phyloP scores from a whole-genome alignment of 2,329 filamentous ascomycete genomes.

The Colletotrichum trifolii region DNA sequence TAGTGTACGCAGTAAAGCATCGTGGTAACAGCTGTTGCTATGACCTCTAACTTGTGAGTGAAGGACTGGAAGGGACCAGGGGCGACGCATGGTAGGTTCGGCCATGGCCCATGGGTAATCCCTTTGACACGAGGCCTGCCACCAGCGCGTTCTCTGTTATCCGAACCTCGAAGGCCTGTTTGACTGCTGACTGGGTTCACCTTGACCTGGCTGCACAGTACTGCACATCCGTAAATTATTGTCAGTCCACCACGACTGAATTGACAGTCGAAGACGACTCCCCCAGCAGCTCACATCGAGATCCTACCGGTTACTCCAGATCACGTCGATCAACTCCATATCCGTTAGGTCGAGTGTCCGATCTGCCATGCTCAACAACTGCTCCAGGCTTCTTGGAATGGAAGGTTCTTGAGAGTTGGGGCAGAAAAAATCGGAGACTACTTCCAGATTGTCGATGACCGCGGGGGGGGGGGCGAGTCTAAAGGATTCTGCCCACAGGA shows the following conservation, averaged over 20 bases:
- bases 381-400: constrained; percentile 21
- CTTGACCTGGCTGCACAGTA: background rate
- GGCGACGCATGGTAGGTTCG: too few relatives aligned
- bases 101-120: too few relatives aligned
- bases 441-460: too few relatives aligned
- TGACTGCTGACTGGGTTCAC: constrained; percentile 9
- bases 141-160: too few relatives aligned
- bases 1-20: background rate
- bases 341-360: constrained; percentile 1
- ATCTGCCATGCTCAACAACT: constrained; percentile 3
- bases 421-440: background rate
- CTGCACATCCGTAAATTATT: background rate
- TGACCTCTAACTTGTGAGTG: background rate
- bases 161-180: too few relatives aligned
- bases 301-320: constrained; percentile 19
- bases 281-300: constrained; percentile 13
- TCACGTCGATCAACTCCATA: constrained; percentile 20
- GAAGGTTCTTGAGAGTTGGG: background rate
- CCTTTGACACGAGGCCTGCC: too few relatives aligned
- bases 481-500: too few relatives aligned
- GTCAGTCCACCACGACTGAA: constrained; percentile 1
- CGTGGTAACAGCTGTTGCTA: constrained; percentile 7
- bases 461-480: too few relatives aligned
- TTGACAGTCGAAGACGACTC: background rate
- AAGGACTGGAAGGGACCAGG: background rate